Evolutionary conservation across 2,329 filamentous ascomycete genomes (phyloP).

Genomic region (Xylariaceae sp.): DNA sequence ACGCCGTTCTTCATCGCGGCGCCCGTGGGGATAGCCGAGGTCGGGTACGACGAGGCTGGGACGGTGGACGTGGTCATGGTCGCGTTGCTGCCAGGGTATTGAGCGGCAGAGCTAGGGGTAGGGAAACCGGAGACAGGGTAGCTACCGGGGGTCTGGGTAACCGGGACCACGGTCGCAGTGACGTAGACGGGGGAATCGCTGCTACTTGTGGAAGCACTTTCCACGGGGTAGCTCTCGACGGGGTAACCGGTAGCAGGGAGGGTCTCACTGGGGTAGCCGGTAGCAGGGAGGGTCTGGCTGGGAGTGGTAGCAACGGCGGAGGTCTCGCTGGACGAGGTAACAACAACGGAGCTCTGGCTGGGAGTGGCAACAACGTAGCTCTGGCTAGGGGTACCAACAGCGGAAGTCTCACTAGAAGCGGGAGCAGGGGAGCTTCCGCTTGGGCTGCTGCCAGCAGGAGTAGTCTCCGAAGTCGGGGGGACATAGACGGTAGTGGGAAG

Average conservation of each 20-base stretch:
- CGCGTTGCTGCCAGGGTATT: conserved; percentile 18
- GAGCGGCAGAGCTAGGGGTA: not conserved
- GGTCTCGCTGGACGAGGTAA: not conserved
- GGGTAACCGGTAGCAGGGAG: not conserved
- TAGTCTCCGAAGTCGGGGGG: conserved; percentile 10
- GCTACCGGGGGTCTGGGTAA: conserved; percentile 20
- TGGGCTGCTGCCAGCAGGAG: conserved; percentile 11
- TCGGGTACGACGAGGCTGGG: conserved; percentile 10
- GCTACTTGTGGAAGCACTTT: conserved; percentile 12
- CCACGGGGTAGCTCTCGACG: conserved; percentile 13
- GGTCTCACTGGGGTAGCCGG: not conserved
- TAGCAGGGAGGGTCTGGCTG: not conserved
- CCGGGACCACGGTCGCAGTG: conserved; percentile 26
- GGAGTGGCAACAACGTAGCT: conserved; percentile 11
- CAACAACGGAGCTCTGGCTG: not conserved
- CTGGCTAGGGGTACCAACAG: not conserved
- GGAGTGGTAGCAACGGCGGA: not conserved
- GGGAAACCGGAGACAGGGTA: conserved; percentile 14
- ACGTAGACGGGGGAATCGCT: conserved; percentile 20
- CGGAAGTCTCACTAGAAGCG: not conserved
- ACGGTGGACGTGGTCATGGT: conserved; percentile 23
- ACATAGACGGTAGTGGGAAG: conserved; percentile 18
- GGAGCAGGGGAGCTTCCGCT: conserved; percentile 8
- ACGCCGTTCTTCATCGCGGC: conserved; percentile 17
- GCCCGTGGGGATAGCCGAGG: conserved; percentile 14